These are phyloP conservation scores for Anethum foeniculum DNA, from an alignment of 140 eudicot species.

Conservation along the genomic window DNA sequence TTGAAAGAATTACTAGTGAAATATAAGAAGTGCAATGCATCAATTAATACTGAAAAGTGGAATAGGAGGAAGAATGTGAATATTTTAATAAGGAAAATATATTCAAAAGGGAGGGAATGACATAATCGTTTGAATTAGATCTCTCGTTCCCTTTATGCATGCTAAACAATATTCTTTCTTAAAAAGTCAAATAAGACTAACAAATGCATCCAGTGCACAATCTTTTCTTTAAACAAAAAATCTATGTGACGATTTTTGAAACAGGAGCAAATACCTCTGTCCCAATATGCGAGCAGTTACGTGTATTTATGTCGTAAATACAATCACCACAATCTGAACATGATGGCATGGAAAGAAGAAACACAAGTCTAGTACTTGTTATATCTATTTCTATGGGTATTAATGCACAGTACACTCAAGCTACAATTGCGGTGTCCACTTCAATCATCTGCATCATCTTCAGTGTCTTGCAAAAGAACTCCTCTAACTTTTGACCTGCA, in stretches of 20 bases:
- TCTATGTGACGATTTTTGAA: background rate
- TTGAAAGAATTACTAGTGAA: background rate
- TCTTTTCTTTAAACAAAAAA: background rate
- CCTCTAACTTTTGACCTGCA: slow-evolving; percentile 55
- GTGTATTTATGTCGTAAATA: background rate
- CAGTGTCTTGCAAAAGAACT: slow-evolving; percentile 46
- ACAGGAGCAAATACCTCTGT: background rate
- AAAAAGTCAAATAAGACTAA: background rate
- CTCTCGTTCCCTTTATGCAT: background rate
- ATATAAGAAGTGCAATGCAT: background rate
- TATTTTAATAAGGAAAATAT: background rate
- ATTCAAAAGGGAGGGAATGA: background rate
- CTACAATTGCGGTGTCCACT: background rate
- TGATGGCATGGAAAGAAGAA: background rate
- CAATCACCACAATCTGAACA: background rate
- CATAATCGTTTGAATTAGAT: background rate
- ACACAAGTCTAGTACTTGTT: background rate
- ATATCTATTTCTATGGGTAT: background rate
- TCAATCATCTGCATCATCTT: slow-evolving; percentile 29
- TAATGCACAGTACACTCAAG: background rate
- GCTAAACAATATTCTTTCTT: background rate
- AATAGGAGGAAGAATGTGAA: background rate
- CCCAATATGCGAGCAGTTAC: background rate
- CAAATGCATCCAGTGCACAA: background rate
- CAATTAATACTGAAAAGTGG: background rate